Base-by-base conservation (phyloP, 805 yeast genomes). In the Jamesozyma jinghongensis region DNA sequence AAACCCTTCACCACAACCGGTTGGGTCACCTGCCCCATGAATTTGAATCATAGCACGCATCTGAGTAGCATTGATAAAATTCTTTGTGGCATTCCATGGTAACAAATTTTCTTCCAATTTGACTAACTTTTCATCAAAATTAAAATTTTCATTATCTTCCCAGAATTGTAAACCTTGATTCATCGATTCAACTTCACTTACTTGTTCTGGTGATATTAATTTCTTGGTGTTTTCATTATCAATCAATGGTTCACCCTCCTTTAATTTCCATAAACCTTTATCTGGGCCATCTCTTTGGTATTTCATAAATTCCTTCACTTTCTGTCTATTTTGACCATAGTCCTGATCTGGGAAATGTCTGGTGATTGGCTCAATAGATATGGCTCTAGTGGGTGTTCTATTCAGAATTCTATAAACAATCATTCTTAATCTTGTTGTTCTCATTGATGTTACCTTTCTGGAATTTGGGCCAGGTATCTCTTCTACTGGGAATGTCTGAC, bases 381-480 rank as follows among this genome's bases (percentile, higher is more conserved):
- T 69, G 29, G 97, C 70, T 31, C 82, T 78, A 29, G 77, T 74
- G 3, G 82, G 82, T 35, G 74, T 79, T 45, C 79, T 76, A 59
- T 87, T 85, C 62, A 92, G 68, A 0, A 87, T 84, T 40, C 97
- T 74, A 54, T 76, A 90, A 2, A 87, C 97, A 51, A 92, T 79
- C 96, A 92, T 88, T 61, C 85, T 87, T 49, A 92, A 67, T 46
- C 98, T 71, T 56, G 87, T 88, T 53, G 90, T 88, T 32, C 87
- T 78, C 19, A 94, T 88, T 3, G 95, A 81, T 1, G 97, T 88
- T 18, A 88, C 97, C 53, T 86, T 87, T 61, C 98, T 75, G 1
- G 97, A 86, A 58, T 92, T 96, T 2, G 98, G 98, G 1, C 97
- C 97, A 0, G 98, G 98, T 27, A 92, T 81, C 54, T 86, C 96